phyloP scores from a whole-genome alignment of 352 stramenopile species.

The Globisporangium megalacanthum region DNA sequence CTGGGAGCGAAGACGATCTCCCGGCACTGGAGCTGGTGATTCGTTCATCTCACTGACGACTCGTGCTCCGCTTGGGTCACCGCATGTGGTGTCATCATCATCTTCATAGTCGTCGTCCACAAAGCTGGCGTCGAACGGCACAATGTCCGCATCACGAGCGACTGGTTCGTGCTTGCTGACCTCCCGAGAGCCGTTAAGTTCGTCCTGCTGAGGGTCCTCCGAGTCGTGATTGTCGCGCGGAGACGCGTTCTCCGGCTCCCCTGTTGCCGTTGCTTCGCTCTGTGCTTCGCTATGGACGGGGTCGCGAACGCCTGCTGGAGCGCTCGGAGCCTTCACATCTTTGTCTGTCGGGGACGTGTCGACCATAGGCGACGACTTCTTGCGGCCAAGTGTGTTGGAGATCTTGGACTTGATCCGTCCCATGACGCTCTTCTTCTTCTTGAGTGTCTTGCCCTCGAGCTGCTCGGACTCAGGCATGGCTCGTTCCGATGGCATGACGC shows the following conservation, averaged over 20 bases:
- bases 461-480: slow-evolving; percentile 14
- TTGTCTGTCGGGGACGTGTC: slow-evolving; percentile 26
- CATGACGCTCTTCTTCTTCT: slow-evolving; percentile 62
- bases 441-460: slow-evolving; percentile 17
- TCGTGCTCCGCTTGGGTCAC: not conserved
- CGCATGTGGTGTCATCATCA: slow-evolving; percentile 2
- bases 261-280: not conserved
- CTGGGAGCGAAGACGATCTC: slow-evolving; percentile 6
- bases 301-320: not conserved
- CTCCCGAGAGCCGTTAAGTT: not conserved
- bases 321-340: slow-evolving; percentile 15
- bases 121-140: slow-evolving; percentile 15
- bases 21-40: not conserved
- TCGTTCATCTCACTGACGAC: slow-evolving; percentile 2
- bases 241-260: no score
- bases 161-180: not conserved
- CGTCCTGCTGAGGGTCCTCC: not conserved
- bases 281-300: not conserved
- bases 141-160: slow-evolving; percentile 1
- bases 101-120: slow-evolving; percentile 17
- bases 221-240: not conserved
- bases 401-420: slow-evolving; percentile 68
- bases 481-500: not conserved
- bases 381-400: slow-evolving; percentile 37
- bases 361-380: slow-evolving; percentile 20